A percentile compares a stretch with the other conserved stretches of the same genome.
These are phyloP conservation scores for Nitzschia inconspicua DNA, from an alignment of 108 stramenopile species.

Conservation along the genomic window DNA sequence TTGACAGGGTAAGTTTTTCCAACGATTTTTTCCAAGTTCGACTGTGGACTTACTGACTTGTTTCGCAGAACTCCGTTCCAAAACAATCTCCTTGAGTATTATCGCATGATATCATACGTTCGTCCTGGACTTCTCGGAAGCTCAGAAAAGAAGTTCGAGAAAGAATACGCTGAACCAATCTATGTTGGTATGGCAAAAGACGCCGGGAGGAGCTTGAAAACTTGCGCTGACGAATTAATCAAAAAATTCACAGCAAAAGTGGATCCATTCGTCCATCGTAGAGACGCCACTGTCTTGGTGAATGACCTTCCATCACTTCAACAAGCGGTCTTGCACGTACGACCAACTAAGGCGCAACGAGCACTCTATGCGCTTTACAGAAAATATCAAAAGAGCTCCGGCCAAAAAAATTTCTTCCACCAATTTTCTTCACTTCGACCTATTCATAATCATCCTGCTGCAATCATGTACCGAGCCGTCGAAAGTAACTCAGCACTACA, in stretches of 20 bases:
- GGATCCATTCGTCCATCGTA: constrained; percentile 52
- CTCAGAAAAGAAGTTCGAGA: constrained; percentile 42
- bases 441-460: constrained; percentile 64
- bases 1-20: too few species aligned
- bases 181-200: constrained; percentile 46
- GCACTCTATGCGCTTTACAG: constrained; percentile 48
- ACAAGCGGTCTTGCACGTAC: constrained; percentile 57
- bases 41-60: too few species aligned
- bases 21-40: too few species aligned
- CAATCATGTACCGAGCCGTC: background rate
- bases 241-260: constrained; percentile 34
- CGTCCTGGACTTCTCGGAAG: constrained; percentile 41
- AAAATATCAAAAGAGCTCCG: constrained; percentile 18
- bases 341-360: constrained; percentile 56
- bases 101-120: constrained; percentile 53
- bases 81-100: constrained; percentile 65
- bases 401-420: constrained; percentile 46
- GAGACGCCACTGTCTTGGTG: constrained; percentile 40
- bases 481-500: background rate
- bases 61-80: constrained; percentile 44
- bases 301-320: constrained; percentile 58
- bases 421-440: constrained; percentile 44
- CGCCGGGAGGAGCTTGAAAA: background rate
- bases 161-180: constrained; percentile 47
- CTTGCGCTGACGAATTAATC: background rate